Evolutionary conservation across 2,329 filamentous ascomycete genomes (phyloP).

Genomic region (Fusarium pseudonygamai): DNA sequence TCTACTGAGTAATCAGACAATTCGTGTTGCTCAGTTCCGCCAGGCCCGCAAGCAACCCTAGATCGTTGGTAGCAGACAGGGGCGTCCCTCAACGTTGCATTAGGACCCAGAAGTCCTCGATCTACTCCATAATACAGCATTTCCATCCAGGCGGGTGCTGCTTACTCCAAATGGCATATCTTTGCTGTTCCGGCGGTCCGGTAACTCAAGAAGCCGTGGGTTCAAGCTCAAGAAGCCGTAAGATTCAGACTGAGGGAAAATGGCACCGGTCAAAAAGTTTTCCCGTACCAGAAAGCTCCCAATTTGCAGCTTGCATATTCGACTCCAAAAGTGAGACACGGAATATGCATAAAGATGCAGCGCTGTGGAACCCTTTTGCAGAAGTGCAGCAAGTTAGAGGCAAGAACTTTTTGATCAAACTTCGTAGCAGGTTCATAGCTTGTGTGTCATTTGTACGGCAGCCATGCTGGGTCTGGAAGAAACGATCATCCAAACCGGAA

Average conservation of each 20-base stretch:
- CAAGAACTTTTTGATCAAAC: background rate
- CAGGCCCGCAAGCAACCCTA: background rate
- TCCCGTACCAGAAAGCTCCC: slow-evolving; percentile 11
- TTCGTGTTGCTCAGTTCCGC: background rate
- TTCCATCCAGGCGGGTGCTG: background rate
- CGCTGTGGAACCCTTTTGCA: slow-evolving; percentile 26
- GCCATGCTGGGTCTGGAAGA: background rate
- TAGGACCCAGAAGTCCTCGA: slow-evolving; percentile 1
- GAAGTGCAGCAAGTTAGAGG: background rate
- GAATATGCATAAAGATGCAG: slow-evolving; percentile 17
- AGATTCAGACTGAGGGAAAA: background rate
- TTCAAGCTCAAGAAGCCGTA: background rate
- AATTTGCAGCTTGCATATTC: slow-evolving; percentile 26
- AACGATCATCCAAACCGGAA: background rate
- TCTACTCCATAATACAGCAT: background rate
- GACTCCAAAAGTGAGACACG: slow-evolving; percentile 10
- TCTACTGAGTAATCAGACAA: background rate
- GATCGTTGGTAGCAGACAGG: background rate
- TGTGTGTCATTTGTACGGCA: background rate
- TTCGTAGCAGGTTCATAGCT: background rate
- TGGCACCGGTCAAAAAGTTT: slow-evolving; percentile 28
- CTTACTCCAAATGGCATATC: background rate
- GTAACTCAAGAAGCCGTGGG: background rate
- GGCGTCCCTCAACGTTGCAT: slow-evolving; percentile 1
- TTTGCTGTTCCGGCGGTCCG: slow-evolving; percentile 16